A percentile compares a stretch with the other conserved stretches of the same genome.
phyloP scores from a whole-genome alignment of 345 rosid species.

The Boechera retrofracta region DNA sequence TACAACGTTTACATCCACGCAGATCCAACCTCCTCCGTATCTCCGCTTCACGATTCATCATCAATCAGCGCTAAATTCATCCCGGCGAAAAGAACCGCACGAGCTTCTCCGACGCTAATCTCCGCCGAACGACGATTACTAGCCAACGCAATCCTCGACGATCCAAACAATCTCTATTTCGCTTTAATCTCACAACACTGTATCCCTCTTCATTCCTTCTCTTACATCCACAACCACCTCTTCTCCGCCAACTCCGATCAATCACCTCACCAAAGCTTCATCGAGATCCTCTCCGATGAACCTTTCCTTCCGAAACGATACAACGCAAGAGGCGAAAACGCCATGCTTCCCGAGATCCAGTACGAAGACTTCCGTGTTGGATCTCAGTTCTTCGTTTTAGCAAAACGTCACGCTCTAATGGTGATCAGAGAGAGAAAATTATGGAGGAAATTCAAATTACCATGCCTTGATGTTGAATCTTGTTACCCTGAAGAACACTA shows the following conservation, averaged over 20 bases:
- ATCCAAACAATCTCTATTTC: slow-evolving; percentile 78
- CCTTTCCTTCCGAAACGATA: slow-evolving; percentile 68
- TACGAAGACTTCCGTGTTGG: slow-evolving; percentile 73
- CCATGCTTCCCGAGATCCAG: slow-evolving; percentile 71
- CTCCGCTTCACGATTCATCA: slow-evolving; percentile 45
- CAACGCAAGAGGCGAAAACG: slow-evolving; percentile 63
- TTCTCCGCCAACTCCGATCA: slow-evolving; percentile 42
- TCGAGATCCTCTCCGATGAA: slow-evolving; percentile 71
- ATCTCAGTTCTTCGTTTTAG: slow-evolving; percentile 83
- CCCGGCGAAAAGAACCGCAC: slow-evolving; percentile 61
- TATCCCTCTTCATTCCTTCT: slow-evolving; percentile 82
- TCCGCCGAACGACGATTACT: slow-evolving; percentile 79
- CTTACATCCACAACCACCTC: slow-evolving; percentile 61
- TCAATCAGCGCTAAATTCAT: slow-evolving; percentile 58
- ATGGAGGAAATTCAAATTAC: slow-evolving; percentile 79
- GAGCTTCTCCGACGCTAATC: slow-evolving; percentile 73
- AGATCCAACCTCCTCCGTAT: slow-evolving; percentile 53
- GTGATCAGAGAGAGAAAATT: slow-evolving; percentile 64
- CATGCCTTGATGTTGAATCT: slow-evolving; percentile 57
- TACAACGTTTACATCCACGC: slow-evolving; percentile 85
- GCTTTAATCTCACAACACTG: slow-evolving; percentile 84
- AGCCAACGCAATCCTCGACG: slow-evolving; percentile 78
- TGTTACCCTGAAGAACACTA: slow-evolving; percentile 96
- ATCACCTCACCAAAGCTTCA: slow-evolving; percentile 53
- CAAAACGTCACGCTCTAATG: slow-evolving; percentile 70